Conservation (phyloP, 495 filamentous ascomycete genomes). For the Thozetella sp. region DNA sequence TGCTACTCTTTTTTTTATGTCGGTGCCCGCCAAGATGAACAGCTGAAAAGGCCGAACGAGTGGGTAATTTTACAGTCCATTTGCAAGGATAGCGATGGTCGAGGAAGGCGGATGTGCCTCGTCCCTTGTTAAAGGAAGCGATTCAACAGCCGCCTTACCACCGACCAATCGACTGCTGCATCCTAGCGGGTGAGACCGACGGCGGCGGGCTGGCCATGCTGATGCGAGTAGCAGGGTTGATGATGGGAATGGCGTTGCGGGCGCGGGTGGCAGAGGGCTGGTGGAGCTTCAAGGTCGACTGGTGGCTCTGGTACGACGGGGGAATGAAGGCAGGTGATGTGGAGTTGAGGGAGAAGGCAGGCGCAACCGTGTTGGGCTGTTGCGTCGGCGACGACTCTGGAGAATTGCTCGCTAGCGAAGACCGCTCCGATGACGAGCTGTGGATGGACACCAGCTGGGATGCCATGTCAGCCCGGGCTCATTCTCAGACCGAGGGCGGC, state of each 20-base stretch:
- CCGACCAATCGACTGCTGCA: constrained; percentile 63
- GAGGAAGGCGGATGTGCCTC: too few relatives aligned
- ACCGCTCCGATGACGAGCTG: constrained; percentile 91
- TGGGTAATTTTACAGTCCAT: constrained; percentile 22
- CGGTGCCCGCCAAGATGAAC: constrained; percentile 42
- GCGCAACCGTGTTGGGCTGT: constrained; percentile 70
- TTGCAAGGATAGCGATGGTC: constrained; percentile 33
- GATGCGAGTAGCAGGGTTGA: constrained; percentile 93
- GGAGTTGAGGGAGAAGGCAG: constrained; percentile 78
- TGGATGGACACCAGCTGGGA: constrained; percentile 78
- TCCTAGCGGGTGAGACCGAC: constrained; percentile 83
- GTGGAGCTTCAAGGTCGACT: constrained; percentile 71
- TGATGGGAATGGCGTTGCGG: constrained; percentile 96
- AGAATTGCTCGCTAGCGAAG: constrained; percentile 90
- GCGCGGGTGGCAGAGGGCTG: constrained; percentile 85
- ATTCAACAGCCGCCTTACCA: constrained; percentile 43
- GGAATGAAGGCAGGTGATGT: constrained; percentile 73
- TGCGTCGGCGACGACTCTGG: constrained; percentile 84
- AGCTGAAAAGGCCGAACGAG: constrained; percentile 26
- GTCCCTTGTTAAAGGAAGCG: too few relatives aligned
- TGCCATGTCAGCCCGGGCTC: constrained; percentile 16
- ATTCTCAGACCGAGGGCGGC: neutral
- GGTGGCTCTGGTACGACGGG: constrained; percentile 48
- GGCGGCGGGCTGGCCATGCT: constrained; percentile 87
- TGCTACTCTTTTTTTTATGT: constrained; percentile 22